A percentile compares a stretch with the other conserved stretches of the same genome.
These are phyloP conservation scores for Lipomyces lipofer DNA, from an alignment of 805 yeast species.

Conservation along the genomic window DNA sequence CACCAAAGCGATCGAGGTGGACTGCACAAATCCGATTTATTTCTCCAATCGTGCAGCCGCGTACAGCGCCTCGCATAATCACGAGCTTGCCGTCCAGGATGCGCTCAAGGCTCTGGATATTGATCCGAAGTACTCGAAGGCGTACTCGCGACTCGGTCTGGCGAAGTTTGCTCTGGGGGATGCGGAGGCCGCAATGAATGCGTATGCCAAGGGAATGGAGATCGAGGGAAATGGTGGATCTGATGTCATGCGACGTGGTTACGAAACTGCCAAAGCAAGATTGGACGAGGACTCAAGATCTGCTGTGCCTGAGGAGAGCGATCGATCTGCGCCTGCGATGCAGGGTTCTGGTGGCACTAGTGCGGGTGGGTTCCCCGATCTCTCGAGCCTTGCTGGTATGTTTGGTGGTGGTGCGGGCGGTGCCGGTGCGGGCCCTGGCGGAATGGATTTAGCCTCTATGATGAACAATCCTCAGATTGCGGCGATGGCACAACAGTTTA, in stretches of 20 bases:
- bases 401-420: slow-evolving; percentile 53
- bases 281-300: slow-evolving; percentile 62
- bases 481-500: slow-evolving; percentile 85
- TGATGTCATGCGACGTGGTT: slow-evolving; percentile 89
- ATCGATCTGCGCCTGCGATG: slow-evolving; percentile 13
- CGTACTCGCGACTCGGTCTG: slow-evolving; percentile 91
- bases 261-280: slow-evolving; percentile 87
- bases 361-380: slow-evolving; percentile 68
- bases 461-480: slow-evolving; percentile 89
- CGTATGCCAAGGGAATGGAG: slow-evolving; percentile 84
- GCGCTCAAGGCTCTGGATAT: slow-evolving; percentile 77
- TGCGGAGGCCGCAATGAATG: slow-evolving; percentile 83
- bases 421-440: slow-evolving; percentile 65
- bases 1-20: slow-evolving; percentile 71
- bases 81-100: slow-evolving; percentile 76
- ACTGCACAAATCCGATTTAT: slow-evolving; percentile 76
- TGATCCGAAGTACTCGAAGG: slow-evolving; percentile 83
- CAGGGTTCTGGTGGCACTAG: slow-evolving; percentile 18
- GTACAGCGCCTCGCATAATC: slow-evolving; percentile 72
- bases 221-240: slow-evolving; percentile 82
- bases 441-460: slow-evolving; percentile 65
- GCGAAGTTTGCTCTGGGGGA: slow-evolving; percentile 96
- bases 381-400: slow-evolving; percentile 58
- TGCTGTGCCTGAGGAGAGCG: slow-evolving; percentile 30
- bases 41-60: slow-evolving; percentile 97